Percentiles rank a stretch among this genome's conserved stretches.
These are phyloP conservation scores for Candolleomyces eurysporus DNA, from an alignment of 768 basidiomycete genomes.

Conservation along the genomic window DNA sequence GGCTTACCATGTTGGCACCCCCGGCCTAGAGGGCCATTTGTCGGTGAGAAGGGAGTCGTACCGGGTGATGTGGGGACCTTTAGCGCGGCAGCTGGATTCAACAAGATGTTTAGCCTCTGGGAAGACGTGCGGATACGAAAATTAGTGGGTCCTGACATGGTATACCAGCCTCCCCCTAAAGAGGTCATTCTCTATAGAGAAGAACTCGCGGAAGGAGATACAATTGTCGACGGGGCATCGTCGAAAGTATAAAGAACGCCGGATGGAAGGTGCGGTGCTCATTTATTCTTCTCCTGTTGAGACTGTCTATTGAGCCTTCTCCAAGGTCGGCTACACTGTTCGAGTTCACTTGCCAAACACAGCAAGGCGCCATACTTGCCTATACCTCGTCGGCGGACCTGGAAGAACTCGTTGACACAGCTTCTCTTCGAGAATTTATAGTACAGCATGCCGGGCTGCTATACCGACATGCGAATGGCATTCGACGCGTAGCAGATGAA, in stretches of 20 bases:
- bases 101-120: neutral
- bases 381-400: no score
- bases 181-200: neutral
- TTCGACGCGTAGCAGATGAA: neutral
- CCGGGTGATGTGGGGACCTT: no score
- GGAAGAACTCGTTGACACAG: neutral
- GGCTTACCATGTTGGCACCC: neutral
- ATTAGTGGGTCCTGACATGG: neutral
- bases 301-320: neutral
- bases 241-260: no score
- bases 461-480: neutral
- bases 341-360: neutral
- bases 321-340: neutral
- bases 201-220: neutral
- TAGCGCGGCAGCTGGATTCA: neutral
- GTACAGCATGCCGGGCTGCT: neutral
- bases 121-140: neutral
- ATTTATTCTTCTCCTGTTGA: neutral
- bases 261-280: no score
- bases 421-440: neutral
- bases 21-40: neutral
- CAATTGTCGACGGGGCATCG: neutral
- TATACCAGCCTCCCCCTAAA: neutral
- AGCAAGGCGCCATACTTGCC: neutral
- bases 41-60: neutral